phyloP scores from a whole-genome alignment of 768 basidiomycete genomes.

The Russula abietina region DNA sequence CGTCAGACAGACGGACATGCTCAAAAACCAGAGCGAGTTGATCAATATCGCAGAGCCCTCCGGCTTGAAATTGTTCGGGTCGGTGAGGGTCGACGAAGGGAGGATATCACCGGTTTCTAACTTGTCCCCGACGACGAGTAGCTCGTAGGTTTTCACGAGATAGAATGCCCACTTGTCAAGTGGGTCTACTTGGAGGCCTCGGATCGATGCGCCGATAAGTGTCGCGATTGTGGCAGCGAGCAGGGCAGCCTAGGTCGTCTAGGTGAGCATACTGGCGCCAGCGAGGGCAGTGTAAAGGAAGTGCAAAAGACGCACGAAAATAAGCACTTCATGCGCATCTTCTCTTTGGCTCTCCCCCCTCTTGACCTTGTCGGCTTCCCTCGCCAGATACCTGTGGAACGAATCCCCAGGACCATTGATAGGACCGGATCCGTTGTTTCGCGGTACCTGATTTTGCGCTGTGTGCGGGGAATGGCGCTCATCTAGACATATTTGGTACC shows the following conservation, averaged over 20 bases:
- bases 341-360: slow-evolving; percentile 1
- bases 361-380: not conserved
- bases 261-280: not conserved
- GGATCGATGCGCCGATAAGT: slow-evolving; percentile 9
- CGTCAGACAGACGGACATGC: slow-evolving; percentile 11
- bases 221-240: slow-evolving; percentile 14
- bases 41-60: not conserved
- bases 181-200: slow-evolving; percentile 10
- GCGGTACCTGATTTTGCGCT: not conserved
- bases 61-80: slow-evolving; percentile 5
- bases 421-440: not conserved
- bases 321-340: slow-evolving; percentile 4
- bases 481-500: not conserved
- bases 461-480: not conserved
- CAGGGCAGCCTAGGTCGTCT: slow-evolving; percentile 5
- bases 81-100: not conserved
- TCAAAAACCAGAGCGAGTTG: slow-evolving; percentile 18
- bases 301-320: not conserved
- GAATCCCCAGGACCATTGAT: not conserved
- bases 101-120: not conserved
- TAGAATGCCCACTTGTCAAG: slow-evolving; percentile 13
- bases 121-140: not conserved
- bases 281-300: too few species aligned
- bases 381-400: not conserved
- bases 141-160: slow-evolving; percentile 6